phyloP scores from a whole-genome alignment of 2,329 filamentous ascomycete genomes.

The Pseudocercospora fijiensis region DNA sequence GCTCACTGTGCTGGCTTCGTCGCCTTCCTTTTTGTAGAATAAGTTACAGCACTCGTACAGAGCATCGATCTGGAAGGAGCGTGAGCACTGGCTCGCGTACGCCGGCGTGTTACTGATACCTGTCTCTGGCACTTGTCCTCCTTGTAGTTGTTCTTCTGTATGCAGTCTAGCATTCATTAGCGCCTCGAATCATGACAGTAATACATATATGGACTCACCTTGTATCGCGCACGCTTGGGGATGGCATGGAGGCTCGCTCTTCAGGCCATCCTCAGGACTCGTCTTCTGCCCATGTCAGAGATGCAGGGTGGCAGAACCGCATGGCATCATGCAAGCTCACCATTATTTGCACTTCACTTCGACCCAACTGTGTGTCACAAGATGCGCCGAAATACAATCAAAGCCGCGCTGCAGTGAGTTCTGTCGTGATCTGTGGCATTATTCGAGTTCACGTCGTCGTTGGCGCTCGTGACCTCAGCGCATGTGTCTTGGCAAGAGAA shows the following conservation, averaged over 20 bases:
- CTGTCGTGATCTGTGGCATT: constrained; percentile 1
- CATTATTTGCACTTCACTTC: constrained; percentile 1
- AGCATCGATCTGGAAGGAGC: constrained; percentile 65
- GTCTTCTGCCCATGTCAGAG: constrained; percentile 13
- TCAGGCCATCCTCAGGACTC: constrained; percentile 65
- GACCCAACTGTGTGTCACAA: not conserved
- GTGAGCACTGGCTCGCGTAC: not conserved
- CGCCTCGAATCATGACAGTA: not conserved
- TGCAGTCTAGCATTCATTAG: constrained; percentile 51
- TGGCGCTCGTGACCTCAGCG: constrained; percentile 3
- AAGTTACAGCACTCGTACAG: constrained; percentile 90
- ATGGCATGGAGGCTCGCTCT: constrained; percentile 77
- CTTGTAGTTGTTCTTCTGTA: constrained; percentile 79
- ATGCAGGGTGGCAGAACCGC: not conserved
- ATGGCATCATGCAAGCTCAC: not conserved
- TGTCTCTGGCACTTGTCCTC: constrained; percentile 75
- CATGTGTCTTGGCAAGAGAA: not conserved
- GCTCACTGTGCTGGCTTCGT: constrained; percentile 72
- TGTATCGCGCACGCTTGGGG: constrained; percentile 88
- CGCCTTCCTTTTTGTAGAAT: constrained; percentile 79
- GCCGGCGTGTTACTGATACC: constrained; percentile 32
- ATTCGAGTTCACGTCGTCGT: not conserved
- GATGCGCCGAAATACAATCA: not conserved
- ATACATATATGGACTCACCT: constrained; percentile 54
- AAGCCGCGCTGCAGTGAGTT: not conserved